Percentiles rank a stretch among this genome's conserved stretches.
phyloP scores from a whole-genome alignment of 2,329 filamentous ascomycete genomes.

The Raffaelea arxii region DNA sequence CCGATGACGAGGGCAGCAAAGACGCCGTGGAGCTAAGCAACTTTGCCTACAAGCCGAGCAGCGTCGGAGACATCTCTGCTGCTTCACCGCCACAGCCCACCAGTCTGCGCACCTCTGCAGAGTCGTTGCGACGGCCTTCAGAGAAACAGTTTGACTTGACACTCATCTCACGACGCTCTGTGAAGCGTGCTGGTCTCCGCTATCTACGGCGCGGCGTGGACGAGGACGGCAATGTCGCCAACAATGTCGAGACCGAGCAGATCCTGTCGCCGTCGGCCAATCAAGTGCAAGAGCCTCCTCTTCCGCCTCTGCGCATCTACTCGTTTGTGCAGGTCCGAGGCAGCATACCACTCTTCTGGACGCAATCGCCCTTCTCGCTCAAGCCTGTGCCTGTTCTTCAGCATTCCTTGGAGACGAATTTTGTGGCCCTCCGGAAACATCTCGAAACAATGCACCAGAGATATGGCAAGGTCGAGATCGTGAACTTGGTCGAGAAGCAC shows the following conservation, averaged over 20 bases:
- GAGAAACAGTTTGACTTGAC: conserved; percentile 68
- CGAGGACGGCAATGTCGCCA: conserved; percentile 79
- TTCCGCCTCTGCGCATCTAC: conserved; percentile 27
- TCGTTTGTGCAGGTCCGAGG: conserved; percentile 84
- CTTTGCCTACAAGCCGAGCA: conserved; percentile 11
- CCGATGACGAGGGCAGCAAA: conserved; percentile 34
- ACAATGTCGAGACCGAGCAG: conserved; percentile 91
- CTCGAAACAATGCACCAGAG: conserved; percentile 58
- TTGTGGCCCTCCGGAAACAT: conserved; percentile 67
- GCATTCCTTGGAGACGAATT: conserved; percentile 72
- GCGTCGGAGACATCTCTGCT: neutral
- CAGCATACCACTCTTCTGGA: conserved; percentile 91
- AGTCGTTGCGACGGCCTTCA: conserved; percentile 26
- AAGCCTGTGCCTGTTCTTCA: conserved; percentile 78
- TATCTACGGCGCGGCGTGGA: conserved; percentile 88
- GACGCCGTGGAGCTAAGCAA: conserved; percentile 33
- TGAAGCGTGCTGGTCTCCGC: conserved; percentile 75
- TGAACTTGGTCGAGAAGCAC: conserved; percentile 82
- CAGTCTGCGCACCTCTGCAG: conserved; percentile 8
- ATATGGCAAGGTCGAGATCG: conserved; percentile 70
- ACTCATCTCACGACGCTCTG: conserved; percentile 79
- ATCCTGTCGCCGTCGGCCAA: conserved; percentile 56
- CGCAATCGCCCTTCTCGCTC: conserved; percentile 85
- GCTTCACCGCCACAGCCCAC: conserved; percentile 7
- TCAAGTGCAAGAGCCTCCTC: conserved; percentile 43